Conservation (phyloP, 2,329 filamentous ascomycete species). For the Emergomyces pasteurianus region DNA sequence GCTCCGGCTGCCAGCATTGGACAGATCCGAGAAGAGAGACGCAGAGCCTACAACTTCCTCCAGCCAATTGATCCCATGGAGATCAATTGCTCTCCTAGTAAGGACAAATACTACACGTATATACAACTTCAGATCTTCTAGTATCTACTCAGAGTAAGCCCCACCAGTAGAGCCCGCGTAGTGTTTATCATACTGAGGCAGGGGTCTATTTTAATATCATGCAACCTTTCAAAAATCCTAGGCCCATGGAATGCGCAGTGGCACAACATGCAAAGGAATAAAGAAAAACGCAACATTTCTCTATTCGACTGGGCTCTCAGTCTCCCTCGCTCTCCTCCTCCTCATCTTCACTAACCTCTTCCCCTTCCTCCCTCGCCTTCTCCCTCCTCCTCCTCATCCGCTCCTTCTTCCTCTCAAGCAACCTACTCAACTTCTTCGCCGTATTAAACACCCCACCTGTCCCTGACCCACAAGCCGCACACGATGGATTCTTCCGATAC, state of each 20-base stretch:
- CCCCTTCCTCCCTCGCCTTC: conserved; percentile 41
- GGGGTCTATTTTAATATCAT: no score
- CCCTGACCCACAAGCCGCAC: conserved; percentile 71
- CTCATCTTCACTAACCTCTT: conserved; percentile 39
- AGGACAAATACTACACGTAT: background rate
- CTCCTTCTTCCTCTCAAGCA: conserved; percentile 60
- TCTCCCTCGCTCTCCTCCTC: conserved; percentile 7
- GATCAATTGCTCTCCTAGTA: no score
- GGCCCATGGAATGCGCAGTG: background rate
- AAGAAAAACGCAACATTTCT: background rate
- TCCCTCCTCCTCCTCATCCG: conserved; percentile 43
- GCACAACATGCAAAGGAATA: no score
- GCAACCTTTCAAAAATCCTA: background rate
- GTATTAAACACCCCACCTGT: conserved; percentile 85
- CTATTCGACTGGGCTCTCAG: background rate
- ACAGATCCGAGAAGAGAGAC: no score
- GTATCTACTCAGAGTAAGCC: background rate
- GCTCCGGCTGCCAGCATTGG: no score
- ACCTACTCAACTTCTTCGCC: conserved; percentile 68
- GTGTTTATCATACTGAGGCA: no score
- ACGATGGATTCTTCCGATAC: conserved; percentile 77
- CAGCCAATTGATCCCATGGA: no score
- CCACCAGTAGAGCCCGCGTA: no score
- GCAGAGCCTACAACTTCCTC: no score
- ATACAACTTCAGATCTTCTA: background rate